These are phyloP conservation scores for Chytriomyces sp. DNA, from an alignment of 192 early-diverging fungal genomes.

Conservation along the genomic window DNA sequence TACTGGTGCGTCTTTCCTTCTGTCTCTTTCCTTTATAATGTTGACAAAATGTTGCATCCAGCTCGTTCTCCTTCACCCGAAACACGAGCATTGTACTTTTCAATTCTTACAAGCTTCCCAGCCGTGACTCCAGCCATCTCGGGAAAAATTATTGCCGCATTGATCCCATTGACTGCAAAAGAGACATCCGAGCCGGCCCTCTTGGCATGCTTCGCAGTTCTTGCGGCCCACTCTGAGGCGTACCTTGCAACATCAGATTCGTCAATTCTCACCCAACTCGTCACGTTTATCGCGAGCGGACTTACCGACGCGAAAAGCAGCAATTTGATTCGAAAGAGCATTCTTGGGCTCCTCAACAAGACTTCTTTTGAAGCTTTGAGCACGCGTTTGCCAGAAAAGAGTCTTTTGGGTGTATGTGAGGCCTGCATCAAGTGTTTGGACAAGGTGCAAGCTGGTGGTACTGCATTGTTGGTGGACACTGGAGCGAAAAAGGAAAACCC, in stretches of 20 bases:
- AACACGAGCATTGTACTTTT: conserved; percentile 70
- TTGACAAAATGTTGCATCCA: conserved; percentile 16
- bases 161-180: conserved; percentile 73
- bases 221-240: conserved; percentile 58
- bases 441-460: conserved; percentile 50
- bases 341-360: conserved; percentile 54
- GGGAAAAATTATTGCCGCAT: conserved; percentile 62
- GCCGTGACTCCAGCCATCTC: conserved; percentile 45
- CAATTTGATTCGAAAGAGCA: conserved; percentile 61
- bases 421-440: conserved; percentile 54
- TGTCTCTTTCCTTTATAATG: conserved; percentile 19
- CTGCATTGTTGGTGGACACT: conserved; percentile 50
- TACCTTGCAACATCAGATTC: conserved; percentile 51
- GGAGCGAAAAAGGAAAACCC: conserved; percentile 54
- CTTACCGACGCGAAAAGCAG: conserved; percentile 66
- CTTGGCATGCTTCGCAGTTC: conserved; percentile 61
- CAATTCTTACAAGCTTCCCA: conserved; percentile 53
- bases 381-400: conserved; percentile 34
- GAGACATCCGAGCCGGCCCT: conserved; percentile 79
- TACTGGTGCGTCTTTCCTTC: conserved; percentile 24
- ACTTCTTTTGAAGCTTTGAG: conserved; percentile 55
- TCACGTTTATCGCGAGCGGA: conserved; percentile 57
- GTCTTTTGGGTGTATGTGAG: conserved; percentile 52
- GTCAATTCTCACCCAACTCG: conserved; percentile 47
- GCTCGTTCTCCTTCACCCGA: conserved; percentile 61